Base-by-base conservation (phyloP, 2,329 filamentous ascomycete genomes). In the Claviceps pazoutovae region DNA sequence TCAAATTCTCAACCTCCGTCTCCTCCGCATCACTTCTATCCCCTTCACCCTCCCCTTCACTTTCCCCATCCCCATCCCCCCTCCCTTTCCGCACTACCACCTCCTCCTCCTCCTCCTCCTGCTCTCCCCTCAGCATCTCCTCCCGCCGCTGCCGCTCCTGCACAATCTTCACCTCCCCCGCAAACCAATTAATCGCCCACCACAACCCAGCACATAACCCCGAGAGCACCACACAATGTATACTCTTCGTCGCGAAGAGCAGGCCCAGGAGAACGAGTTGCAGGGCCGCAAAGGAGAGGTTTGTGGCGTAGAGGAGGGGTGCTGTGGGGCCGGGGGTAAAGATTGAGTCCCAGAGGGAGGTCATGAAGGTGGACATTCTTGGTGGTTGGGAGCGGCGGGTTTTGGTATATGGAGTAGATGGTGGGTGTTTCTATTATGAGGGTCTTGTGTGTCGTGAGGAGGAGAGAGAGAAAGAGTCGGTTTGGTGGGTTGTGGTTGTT, bases 161-260 rank as follows among this genome's bases (percentile, higher is more conserved):
- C 39, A 71, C 71, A 48, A 65, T 63, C 55, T 69, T 70, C 48
- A 82, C 65, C 70, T 82, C 91, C 46, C 71, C 71, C 51, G 88
- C 89, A 64, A 98, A 97, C 93, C 93, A 98, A 76, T 97, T 97
- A 71, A 97, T 90, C 53, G 86, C 81, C 73, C 80, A 89, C 93
- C 93, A 98, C 38, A 97, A 75, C 4, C 86, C 86, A 36, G 72
- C 90, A 56, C 82, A 88, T 9, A 98, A 74, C 53, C 83, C 62
- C 13, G 88, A 95, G 5, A 98, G 78, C 53, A 91, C 75, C 56
- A 88, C 66, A 63, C 96, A 95, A 74, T 97, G 93, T 57, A 95
- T 78, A 71, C 86, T 95, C 68, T 85, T 82, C 7, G 91, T 98
- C 52, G 81, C 83, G 58, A 88, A 55, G 50, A 97, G 78, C 56